These are phyloP conservation scores for Fusarium austroafricanum DNA, from an alignment of 2,329 filamentous ascomycete genomes.

Conservation along the genomic window DNA sequence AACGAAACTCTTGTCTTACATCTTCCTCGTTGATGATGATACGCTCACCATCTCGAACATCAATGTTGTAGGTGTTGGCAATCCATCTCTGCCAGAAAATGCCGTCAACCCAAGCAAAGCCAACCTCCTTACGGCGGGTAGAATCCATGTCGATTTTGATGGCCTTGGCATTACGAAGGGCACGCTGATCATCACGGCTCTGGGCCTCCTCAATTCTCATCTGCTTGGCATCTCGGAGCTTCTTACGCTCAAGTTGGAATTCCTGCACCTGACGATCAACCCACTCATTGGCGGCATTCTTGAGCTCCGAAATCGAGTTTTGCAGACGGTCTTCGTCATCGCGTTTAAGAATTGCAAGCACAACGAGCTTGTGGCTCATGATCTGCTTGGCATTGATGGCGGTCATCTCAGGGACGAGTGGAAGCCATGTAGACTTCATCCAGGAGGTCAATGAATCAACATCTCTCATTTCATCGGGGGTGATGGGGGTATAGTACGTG, in stretches of 20 bases:
- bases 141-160: conserved; percentile 93
- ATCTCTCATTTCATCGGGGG: conserved; percentile 93
- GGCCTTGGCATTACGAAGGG: conserved; percentile 85
- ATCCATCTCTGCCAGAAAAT: conserved; percentile 99
- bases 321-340: conserved; percentile 83
- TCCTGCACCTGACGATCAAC: conserved; percentile 95
- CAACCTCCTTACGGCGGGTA: conserved; percentile 86
- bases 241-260: conserved; percentile 93
- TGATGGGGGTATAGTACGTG: conserved; percentile 88
- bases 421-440: conserved; percentile 98
- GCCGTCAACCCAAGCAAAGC: conserved; percentile 97
- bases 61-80: conserved; percentile 91
- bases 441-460: conserved; percentile 81
- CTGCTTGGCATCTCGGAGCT: conserved; percentile 93
- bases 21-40: conserved; percentile 98
- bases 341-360: conserved; percentile 87
- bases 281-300: conserved; percentile 96
- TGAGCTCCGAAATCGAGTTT: conserved; percentile 86
- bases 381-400: conserved; percentile 92
- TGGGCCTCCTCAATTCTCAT: conserved; percentile 95
- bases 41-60: conserved; percentile 86
- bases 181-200: conserved; percentile 90
- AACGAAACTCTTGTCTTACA: conserved; percentile 67
- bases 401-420: conserved; percentile 93
- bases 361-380: conserved; percentile 95